Evolutionary conservation across 805 yeast species (phyloP).

Genomic region (Grigorovia jiainica): DNA sequence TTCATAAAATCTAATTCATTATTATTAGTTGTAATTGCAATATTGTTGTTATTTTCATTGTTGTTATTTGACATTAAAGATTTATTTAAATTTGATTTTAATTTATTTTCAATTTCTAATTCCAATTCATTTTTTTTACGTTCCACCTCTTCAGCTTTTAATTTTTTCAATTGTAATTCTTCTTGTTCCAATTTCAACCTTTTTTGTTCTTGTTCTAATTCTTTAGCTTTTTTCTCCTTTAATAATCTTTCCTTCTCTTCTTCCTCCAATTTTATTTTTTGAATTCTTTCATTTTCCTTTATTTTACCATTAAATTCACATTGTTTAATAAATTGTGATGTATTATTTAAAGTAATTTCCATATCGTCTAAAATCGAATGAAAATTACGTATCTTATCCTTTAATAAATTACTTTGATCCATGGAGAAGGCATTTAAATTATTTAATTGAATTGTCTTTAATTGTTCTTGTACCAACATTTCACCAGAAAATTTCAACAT

Average conservation of each 20-base stretch:
- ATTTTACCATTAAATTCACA: conserved; percentile 25
- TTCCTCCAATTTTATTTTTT: conserved; percentile 7
- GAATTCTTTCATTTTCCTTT: conserved; percentile 17
- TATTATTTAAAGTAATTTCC: conserved; percentile 20
- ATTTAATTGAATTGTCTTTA: conserved; percentile 26
- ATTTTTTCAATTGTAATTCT: conserved; percentile 5
- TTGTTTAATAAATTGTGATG: conserved; percentile 23
- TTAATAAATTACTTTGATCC: conserved; percentile 18
- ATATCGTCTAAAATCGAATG: conserved; percentile 26
- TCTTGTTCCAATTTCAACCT: conserved; percentile 1
- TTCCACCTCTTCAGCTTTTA: conserved; percentile 4
- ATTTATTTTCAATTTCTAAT: neutral
- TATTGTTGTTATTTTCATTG: neutral
- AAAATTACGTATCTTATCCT: conserved; percentile 21
- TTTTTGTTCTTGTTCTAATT: conserved; percentile 1
- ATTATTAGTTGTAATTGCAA: too few relatives aligned
- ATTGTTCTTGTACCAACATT: conserved; percentile 28
- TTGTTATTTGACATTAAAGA: neutral
- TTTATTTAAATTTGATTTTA: neutral
- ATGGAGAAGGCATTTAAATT: conserved; percentile 19
- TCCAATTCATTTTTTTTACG: neutral
- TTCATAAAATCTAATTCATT: conserved; percentile 1
- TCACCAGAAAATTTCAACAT: conserved; percentile 27
- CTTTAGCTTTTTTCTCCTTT: conserved; percentile 1
- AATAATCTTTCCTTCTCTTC: conserved; percentile 6